These are phyloP conservation scores for Chaetoscypha palmicola DNA, from an alignment of 2,329 filamentous ascomycete genomes.

Conservation along the genomic window DNA sequence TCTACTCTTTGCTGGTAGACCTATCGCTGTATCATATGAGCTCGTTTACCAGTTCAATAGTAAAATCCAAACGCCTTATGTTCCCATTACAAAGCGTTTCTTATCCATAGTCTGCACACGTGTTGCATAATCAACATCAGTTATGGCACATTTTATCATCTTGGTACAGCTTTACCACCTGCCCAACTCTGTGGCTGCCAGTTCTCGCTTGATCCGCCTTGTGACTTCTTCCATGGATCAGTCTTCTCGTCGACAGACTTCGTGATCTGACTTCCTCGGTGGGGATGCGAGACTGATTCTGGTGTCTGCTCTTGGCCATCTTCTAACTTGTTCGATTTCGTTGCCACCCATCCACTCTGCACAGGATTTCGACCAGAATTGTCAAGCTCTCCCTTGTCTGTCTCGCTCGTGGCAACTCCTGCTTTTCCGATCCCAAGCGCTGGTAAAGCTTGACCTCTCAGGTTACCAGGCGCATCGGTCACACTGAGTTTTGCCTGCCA, in stretches of 20 bases:
- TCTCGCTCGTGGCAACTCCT: slow-evolving; percentile 5
- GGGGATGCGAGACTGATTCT: too few species aligned
- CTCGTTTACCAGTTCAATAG: too few species aligned
- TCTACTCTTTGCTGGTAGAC: too few species aligned
- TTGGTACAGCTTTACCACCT: slow-evolving; percentile 5
- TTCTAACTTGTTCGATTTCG: background rate
- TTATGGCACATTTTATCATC: slow-evolving; percentile 2
- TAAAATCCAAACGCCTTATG: too few species aligned
- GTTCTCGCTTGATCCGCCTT: slow-evolving; percentile 49
- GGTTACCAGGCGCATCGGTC: slow-evolving; percentile 34
- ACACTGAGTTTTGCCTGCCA: slow-evolving; percentile 54
- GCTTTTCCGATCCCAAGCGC: slow-evolving; percentile 17
- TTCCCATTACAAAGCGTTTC: too few species aligned
- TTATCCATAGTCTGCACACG: too few species aligned
- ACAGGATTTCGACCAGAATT: too few species aligned
- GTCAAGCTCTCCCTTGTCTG: too few species aligned
- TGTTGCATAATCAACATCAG: too few species aligned
- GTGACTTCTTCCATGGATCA: slow-evolving; percentile 53
- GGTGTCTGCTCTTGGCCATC: too few species aligned
- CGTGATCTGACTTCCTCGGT: too few species aligned
- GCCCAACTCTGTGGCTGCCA: slow-evolving; percentile 50
- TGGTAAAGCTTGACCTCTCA: slow-evolving; percentile 27
- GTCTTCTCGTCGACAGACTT: slow-evolving; percentile 9
- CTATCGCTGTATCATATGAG: too few species aligned
- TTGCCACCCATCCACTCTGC: slow-evolving; percentile 6